Base-by-base conservation (phyloP, 257 asterid species). In the Petrea volubilis region DNA sequence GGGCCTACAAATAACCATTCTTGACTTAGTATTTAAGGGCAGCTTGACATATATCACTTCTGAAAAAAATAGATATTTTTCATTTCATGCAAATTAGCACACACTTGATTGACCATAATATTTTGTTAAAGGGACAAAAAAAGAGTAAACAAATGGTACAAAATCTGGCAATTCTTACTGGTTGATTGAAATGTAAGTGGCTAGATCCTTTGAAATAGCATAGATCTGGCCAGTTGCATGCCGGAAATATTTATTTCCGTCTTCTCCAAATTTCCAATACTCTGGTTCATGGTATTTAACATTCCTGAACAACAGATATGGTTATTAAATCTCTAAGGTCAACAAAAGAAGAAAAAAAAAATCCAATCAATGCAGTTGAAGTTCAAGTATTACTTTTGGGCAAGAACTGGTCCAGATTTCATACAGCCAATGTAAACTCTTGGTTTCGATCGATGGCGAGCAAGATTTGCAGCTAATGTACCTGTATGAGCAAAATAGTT, bases 151-250 rank as follows among this genome's bases (percentile, higher is more conserved):
- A n/a, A 38, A 38, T 38, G 43, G 43, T 3, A 38, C 17, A 63
- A 27, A 29, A 63, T 51, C 27, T 34, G 18, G 50, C 23, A 53
- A 55, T 64, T 40, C 93, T 86, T 81, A 93, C 98, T 88, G 96
- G 81, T 94, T 94, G 64, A 94, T 94, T 12, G 98, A 94, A 79
- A 94, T 91, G 84, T 94, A 94, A 50, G 96, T 88, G 29, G 98
- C 98, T 78, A 94, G 83, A 80, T 94, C 97, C 82, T 91, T 94
- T 23, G 98, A 94, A 51, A 94, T 77, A 13, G 98, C 98, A 84
- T 94, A 94, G 71, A 94, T 87, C 81, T 94, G 98, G 24, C 98
- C 98, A 28, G 98, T 94, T 56, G 98, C 98, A 68, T 94, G 98
- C 29, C 98, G 88, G 78, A 94, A 94, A 76, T 94, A 94, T 66